Base-by-base conservation (phyloP, 441 rosid species). In the Populus trichocarpa region DNA sequence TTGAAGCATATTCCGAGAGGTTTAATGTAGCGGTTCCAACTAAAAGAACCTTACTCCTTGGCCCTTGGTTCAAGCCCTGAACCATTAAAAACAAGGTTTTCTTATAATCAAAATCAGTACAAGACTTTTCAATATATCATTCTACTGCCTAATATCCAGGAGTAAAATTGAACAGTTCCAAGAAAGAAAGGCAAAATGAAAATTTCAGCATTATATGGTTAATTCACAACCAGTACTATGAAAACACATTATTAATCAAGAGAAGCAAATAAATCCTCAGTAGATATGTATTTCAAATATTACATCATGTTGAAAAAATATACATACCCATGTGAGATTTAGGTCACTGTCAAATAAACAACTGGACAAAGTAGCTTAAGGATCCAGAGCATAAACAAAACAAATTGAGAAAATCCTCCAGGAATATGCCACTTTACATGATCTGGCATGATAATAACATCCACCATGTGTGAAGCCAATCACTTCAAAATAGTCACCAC, bases 11-110 rank as follows among this genome's bases (percentile, higher is more conserved):
- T 36, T 88, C 91, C 18, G 91, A 88, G 23, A 91, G 87, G 81
- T 91, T 89, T 70, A 91, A 23, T 18, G 81, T 76, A 65, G 90
- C 90, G 46, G 90, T 85, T 71, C 95, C 95, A 75, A 88, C 70
- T 40, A 84, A 75, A 42, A 79, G 77, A 74, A 77, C 83, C 78
- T 85, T 89, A 77, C 76, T 85, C 73, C 85, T 84, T 6, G 84
- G 70, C 61, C 83, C 88, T 71, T 84, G 88, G 71, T 80, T 82
- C 73, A 86, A 38, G 65, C 85, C 89, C 97, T 89, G 74, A 66
- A 76, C 32, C 64, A 87, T 40, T 25, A 20, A 20, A 6, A 70
- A 46, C 9, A 46, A 71, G 75, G 59, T 28, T 69, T 8, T 32
- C 42, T 33, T 30, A 35, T 16, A 5, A 13, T 32, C 16, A 69